Base-by-base conservation (phyloP, 345 rosid genomes). In the Gossypium herbaceum region DNA sequence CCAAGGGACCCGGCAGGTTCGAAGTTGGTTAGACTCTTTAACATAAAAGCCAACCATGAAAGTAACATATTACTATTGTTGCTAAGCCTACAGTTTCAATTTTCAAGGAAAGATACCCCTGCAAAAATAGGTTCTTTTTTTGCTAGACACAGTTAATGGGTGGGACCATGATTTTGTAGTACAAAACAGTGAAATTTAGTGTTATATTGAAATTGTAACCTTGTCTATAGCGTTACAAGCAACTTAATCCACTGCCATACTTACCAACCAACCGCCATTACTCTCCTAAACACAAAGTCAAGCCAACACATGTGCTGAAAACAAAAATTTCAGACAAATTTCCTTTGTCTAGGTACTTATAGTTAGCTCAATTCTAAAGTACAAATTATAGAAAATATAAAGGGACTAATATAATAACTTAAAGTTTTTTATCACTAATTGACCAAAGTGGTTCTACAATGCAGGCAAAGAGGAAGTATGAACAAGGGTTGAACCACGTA, bases 391-490 rank as follows among this genome's bases (percentile, higher is more conserved):
- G 17, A 67, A 41, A 19, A 16, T 45, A 8, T 3, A 47, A 34
- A 48, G 61, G 22, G n/a, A 68, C 20, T 54, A 74, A 68, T 47
- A 59, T 13, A 51, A 63, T 58, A 68, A 12, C 43, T 48, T 7
- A 69, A 73, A 12, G 0, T 34, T 34, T 2, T 62, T 45, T 64
- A 55, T 60, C n/a, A 60, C 54, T 48, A 78, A 34, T 29, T 17
- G 57, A 17, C 22, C 22, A 34, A 1, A 9, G 58, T 7, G 58
- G 22, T 54, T 76, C 58, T 65, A 74, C 66, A 74, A n/a, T 16
- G 80, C 78, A 25, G 79, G 81, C 56, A 74, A 66, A 0, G 83
- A 76, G 57, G 85, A 76, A 44, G 86, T 75, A 76, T 74, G 82
- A 52, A 64, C 60, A 17, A 78, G 72, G 16, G 84, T 78, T 25